Conservation (phyloP, 164 flowering plant species). For the Nymphaea thermarum region DNA sequence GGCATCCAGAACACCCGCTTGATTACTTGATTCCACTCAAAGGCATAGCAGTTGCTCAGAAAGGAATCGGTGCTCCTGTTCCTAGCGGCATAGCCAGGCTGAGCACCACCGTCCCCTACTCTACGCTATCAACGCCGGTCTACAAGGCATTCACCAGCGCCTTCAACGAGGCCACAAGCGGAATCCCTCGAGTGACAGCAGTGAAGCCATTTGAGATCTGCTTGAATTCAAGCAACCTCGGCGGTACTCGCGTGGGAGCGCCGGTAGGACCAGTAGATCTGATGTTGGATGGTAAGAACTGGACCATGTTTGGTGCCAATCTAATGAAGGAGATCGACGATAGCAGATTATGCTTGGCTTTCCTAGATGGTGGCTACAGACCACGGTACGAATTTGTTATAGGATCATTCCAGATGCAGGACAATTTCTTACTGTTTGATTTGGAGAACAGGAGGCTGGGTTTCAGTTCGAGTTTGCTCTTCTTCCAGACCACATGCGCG, state of each 20-base stretch:
- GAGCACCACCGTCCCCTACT: constrained; percentile 27
- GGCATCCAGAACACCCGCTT: constrained; percentile 7
- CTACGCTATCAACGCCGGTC: constrained; percentile 16
- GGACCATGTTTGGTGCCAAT: constrained; percentile 27
- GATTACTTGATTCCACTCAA: constrained; percentile 8
- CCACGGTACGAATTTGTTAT: constrained; percentile 15
- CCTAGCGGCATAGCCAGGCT: constrained; percentile 16
- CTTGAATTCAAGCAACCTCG: constrained; percentile 14
- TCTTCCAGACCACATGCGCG: constrained; percentile 15
- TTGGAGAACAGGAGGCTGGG: constrained; percentile 14
- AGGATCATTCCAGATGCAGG: constrained; percentile 25
- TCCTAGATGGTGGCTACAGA: constrained; percentile 24
- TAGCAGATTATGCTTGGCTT: constrained; percentile 22
- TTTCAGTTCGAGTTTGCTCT: constrained; percentile 19
- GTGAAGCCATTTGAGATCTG: constrained; percentile 28
- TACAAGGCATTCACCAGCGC: constrained; percentile 13
- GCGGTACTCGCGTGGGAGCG: constrained; percentile 17
- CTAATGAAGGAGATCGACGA: constrained; percentile 17
- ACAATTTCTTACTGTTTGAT: constrained; percentile 25
- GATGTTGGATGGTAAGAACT: constrained; percentile 13
- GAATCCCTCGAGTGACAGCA: constrained; percentile 18
- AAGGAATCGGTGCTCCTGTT: background rate
- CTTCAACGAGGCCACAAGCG: constrained; percentile 17
- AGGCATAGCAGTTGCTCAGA: background rate
- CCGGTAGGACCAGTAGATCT: constrained; percentile 8